Base-by-base conservation (phyloP, 805 yeast species). In the Hemisphaericaspora nanyangensis region DNA sequence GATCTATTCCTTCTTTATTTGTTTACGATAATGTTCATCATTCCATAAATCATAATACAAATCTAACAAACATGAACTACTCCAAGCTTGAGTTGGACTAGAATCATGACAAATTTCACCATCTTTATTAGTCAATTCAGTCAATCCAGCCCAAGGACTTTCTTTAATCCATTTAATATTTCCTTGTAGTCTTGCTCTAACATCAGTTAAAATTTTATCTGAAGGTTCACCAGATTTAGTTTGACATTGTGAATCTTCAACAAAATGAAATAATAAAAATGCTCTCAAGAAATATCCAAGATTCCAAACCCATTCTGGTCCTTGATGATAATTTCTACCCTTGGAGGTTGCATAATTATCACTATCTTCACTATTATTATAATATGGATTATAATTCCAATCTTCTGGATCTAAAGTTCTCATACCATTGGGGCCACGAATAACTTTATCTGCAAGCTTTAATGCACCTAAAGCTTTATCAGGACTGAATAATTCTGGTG, bases 221-320 rank as follows among this genome's bases (percentile, higher is more conserved):
- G 80, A 65, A 5, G 82, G 77, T 6, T 45, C 44, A 5, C 42
- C 43, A 17, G 27, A 20, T 31, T 39, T 18, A 42, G 58, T 53
- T 38, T 61, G 51, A 46, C 72, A 63, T 11, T 55, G 51, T 1
- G 65, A 61, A 25, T 63, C 63, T 5, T 61, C 55, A 3, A 54
- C 41, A 34, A 70, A 59, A 49, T 80, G 79, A 55, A 83, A 78
- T 33, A 65, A 58, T 28, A 77, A 65, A 51, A 71, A 80, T 0
- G 98, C 95, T 46, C 97, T 76, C 48, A 93, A 63, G 56, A 88
- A 91, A 60, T 79, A 89, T 3, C 99, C 99, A 18, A 74, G 72
- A 42, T 80, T 76, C 97, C 97, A 91, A 25, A 86, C 85, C 99
- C 99, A 91, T 58, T 93, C 99, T 2, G 99, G 99, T 2, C 99